Percentiles rank a stretch among this genome's conserved stretches.
phyloP scores from a whole-genome alignment of 176 grass and related monocot species.

The Raddia guianensis region DNA sequence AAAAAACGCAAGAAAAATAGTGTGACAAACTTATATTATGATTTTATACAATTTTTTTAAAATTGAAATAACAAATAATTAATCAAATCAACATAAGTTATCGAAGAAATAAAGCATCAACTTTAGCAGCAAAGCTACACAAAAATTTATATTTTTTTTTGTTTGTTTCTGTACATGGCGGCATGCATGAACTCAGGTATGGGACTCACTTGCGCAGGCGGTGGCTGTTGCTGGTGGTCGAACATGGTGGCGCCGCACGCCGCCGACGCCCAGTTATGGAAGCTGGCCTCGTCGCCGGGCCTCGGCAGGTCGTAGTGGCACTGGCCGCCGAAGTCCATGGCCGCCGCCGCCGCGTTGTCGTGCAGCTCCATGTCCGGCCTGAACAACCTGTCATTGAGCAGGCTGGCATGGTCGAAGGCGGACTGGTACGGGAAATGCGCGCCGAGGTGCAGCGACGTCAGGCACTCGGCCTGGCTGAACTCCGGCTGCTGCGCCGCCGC shows the following conservation, averaged over 20 bases:
- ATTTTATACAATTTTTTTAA: not conserved
- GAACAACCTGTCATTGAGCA: slow-evolving; percentile 56
- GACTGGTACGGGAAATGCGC: slow-evolving; percentile 54
- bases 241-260: slow-evolving; percentile 50
- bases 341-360: not conserved
- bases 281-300: slow-evolving; percentile 62
- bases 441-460: slow-evolving; percentile 51
- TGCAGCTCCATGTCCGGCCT: slow-evolving; percentile 50
- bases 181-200: not conserved
- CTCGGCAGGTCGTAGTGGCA: slow-evolving; percentile 62
- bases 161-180: not conserved
- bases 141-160: not conserved
- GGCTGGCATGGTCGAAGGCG: slow-evolving; percentile 45
- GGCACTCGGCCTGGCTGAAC: slow-evolving; percentile 52
- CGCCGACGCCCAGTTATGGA: slow-evolving; percentile 71
- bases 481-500: slow-evolving; percentile 38
- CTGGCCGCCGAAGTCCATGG: slow-evolving; percentile 45
- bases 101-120: not conserved
- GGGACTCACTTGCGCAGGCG: slow-evolving; percentile 61
- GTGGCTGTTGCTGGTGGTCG: slow-evolving; percentile 51
- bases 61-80: not conserved
- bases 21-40: not conserved
- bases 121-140: not conserved
- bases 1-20: not conserved
- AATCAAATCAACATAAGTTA: not conserved